Conservation (phyloP, 2,329 filamentous ascomycete genomes). For the Neopestalotiopsis rosae region DNA sequence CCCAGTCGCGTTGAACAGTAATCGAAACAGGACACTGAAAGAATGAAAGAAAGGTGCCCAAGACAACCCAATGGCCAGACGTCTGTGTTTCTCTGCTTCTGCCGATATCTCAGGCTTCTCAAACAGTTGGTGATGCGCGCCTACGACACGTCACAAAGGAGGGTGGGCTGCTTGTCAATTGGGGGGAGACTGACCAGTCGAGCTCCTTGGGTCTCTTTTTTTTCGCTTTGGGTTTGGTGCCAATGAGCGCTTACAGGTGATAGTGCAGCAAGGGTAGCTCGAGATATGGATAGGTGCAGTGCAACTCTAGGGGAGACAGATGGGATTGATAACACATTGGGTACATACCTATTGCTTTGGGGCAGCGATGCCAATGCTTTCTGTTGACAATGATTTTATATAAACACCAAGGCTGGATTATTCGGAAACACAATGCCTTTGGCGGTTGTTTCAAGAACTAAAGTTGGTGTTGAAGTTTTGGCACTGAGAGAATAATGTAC, state of each 20-base stretch:
- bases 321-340: background rate
- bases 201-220: background rate
- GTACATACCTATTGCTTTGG: background rate
- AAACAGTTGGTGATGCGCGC: constrained; percentile 26
- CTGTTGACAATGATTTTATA: background rate
- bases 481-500: background rate
- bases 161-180: constrained; percentile 29
- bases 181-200: constrained; percentile 32
- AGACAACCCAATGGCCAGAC: background rate
- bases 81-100: constrained; percentile 10
- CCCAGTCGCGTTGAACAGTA: background rate
- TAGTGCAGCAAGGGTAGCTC: constrained; percentile 4
- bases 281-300: background rate
- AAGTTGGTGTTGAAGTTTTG: background rate
- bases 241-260: constrained; percentile 12
- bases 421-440: background rate
- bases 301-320: background rate
- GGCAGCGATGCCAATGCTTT: background rate
- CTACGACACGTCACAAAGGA: constrained; percentile 37
- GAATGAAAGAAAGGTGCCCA: constrained; percentile 16
- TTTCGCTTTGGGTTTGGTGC: background rate
- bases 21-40: background rate
- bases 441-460: background rate
- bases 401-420: background rate
- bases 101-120: constrained; percentile 26